Percentiles rank a stretch among this genome's conserved stretches.
These are phyloP conservation scores for Claviceps digitariae DNA, from an alignment of 2,329 filamentous ascomycete species.

Conservation along the genomic window DNA sequence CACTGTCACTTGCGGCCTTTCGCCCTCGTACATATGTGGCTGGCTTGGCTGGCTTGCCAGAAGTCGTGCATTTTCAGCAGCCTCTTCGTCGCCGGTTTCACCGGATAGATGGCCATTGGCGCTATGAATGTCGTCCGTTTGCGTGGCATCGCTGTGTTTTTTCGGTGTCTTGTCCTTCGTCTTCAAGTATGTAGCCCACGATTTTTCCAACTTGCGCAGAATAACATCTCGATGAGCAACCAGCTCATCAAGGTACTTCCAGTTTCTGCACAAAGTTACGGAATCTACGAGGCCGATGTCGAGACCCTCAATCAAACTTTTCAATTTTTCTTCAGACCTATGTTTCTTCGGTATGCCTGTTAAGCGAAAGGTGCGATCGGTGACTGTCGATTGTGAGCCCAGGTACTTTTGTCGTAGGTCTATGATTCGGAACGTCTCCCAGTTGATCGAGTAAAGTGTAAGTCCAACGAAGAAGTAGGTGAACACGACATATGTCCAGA, in stretches of 20 bases:
- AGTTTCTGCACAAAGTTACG: conserved; percentile 76
- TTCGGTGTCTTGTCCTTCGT: conserved; percentile 11
- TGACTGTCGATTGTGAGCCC: conserved; percentile 87
- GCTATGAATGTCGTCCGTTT: conserved; percentile 4
- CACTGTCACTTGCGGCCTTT: conserved; percentile 56
- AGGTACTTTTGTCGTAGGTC: conserved; percentile 79
- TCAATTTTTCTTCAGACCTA: conserved; percentile 70
- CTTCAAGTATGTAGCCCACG: conserved; percentile 57
- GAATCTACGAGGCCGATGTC: conserved; percentile 82
- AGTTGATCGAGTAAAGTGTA: conserved; percentile 69
- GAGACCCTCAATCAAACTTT: conserved; percentile 72
- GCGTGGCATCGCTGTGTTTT: conserved; percentile 5
- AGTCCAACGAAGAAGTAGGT: conserved; percentile 82
- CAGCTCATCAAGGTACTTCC: conserved; percentile 66
- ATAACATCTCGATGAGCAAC: conserved; percentile 52
- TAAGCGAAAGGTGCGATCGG: conserved; percentile 82
- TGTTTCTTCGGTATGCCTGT: conserved; percentile 75
- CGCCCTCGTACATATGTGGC: conserved; percentile 24
- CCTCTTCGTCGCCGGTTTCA: conserved; percentile 23
- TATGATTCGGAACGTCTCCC: conserved; percentile 75
- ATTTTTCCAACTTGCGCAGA: conserved; percentile 63
- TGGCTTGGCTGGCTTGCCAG: conserved; percentile 32
- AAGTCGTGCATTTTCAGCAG: conserved; percentile 45
- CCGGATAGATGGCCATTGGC: conserved; percentile 18
- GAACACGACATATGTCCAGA: conserved; percentile 93